phyloP scores from a whole-genome alignment of 2,329 filamentous ascomycete species.

The Paramyrothecium sp. region DNA sequence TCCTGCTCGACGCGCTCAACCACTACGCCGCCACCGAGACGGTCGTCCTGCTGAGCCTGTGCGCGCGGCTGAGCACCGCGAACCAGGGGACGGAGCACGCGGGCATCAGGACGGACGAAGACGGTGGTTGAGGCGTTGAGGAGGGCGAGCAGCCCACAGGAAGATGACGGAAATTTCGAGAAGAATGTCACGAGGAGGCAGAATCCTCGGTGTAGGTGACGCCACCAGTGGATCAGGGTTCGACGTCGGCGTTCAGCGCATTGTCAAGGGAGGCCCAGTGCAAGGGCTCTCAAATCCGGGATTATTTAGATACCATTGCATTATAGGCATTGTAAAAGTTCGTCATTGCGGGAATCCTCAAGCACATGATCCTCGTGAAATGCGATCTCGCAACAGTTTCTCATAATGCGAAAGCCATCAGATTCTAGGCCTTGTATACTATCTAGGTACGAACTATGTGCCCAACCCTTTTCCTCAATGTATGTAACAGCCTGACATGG shows the following conservation, averaged over 20 bases:
- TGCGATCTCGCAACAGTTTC: too few relatives aligned
- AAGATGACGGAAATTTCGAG: too few relatives aligned
- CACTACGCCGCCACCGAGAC: slow-evolving; percentile 98
- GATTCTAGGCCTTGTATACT: too few relatives aligned
- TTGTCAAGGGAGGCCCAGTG: neutral
- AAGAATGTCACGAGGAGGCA: too few relatives aligned
- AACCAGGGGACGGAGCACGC: slow-evolving; percentile 72
- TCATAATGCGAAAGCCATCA: too few relatives aligned
- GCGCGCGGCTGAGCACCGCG: slow-evolving; percentile 76
- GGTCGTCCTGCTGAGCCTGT: slow-evolving; percentile 86
- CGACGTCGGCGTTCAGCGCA: neutral
- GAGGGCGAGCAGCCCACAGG: too few relatives aligned
- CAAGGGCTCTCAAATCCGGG: neutral
- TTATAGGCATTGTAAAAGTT: neutral
- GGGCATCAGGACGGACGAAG: slow-evolving; percentile 58
- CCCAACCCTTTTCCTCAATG: neutral
- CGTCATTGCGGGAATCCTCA: too few relatives aligned
- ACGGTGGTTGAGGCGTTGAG: slow-evolving; percentile 25
- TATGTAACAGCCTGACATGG: neutral
- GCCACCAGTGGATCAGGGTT: neutral
- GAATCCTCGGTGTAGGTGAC: too few relatives aligned
- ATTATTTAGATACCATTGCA: neutral
- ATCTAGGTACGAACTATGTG: too few relatives aligned
- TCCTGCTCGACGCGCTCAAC: slow-evolving; percentile 90
- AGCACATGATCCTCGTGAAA: too few relatives aligned